phyloP scores from a whole-genome alignment of 108 stramenopile species.

The Fragilaria crotonensis region DNA sequence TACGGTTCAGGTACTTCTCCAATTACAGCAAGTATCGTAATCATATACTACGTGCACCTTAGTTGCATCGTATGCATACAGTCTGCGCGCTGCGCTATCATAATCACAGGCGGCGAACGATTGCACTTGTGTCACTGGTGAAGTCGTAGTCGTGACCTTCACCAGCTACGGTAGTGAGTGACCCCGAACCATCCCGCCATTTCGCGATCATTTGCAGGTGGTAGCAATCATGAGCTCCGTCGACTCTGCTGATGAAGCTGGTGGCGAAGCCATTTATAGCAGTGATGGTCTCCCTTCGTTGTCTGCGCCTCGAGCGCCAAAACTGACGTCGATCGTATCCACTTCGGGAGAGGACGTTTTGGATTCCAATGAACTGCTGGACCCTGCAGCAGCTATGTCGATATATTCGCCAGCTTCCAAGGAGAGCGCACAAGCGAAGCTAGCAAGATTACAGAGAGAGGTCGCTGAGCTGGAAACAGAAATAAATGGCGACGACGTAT shows the following conservation, averaged over 20 bases:
- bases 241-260: slow-evolving; percentile 67
- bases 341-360: slow-evolving; percentile 7
- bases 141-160: too few species aligned
- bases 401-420: not conserved
- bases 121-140: too few species aligned
- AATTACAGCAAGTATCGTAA: too few species aligned
- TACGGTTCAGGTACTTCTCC: too few species aligned
- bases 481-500: not conserved
- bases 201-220: too few species aligned
- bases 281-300: slow-evolving; percentile 65
- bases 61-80: too few species aligned
- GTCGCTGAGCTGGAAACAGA: slow-evolving; percentile 29
- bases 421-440: slow-evolving; percentile 29
- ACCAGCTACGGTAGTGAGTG: too few species aligned
- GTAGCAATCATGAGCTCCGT: not conserved
- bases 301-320: slow-evolving; percentile 36
- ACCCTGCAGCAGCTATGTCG: not conserved
- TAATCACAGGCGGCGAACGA: too few species aligned
- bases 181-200: too few species aligned
- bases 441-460: slow-evolving; percentile 39
- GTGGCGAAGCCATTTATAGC: slow-evolving; percentile 74
- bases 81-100: too few species aligned
- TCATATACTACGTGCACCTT: too few species aligned
- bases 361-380: slow-evolving; percentile 15
- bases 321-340: slow-evolving; percentile 5